Percentiles rank a stretch among this genome's conserved stretches.
phyloP scores from a whole-genome alignment of 768 basidiomycete genomes.

The Macrolepiota dolichaula region DNA sequence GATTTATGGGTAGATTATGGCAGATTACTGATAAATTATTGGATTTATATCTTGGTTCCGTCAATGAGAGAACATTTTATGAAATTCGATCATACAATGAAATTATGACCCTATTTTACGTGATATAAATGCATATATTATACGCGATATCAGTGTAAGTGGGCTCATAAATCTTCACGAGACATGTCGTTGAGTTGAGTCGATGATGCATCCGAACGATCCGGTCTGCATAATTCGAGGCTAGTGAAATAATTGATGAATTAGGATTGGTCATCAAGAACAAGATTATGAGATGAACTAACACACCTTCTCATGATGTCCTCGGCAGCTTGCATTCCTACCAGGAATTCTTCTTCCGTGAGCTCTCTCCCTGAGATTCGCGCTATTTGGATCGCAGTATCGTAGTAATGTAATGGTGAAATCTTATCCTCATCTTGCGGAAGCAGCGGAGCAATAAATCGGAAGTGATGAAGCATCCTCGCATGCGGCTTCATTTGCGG shows the following conservation, averaged over 20 bases:
- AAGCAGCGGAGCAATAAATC: slow-evolving; percentile 67
- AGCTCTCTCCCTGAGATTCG: slow-evolving; percentile 58
- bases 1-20: neutral
- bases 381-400: slow-evolving; percentile 71
- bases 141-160: neutral
- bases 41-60: neutral
- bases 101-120: neutral
- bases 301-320: slow-evolving; percentile 62
- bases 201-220: slow-evolving; percentile 58
- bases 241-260: slow-evolving; percentile 26
- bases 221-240: slow-evolving; percentile 59
- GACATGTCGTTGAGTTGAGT: slow-evolving; percentile 33
- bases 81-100: neutral
- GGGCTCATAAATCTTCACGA: neutral
- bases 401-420: slow-evolving; percentile 71
- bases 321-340: slow-evolving; percentile 58
- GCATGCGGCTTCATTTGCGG: slow-evolving; percentile 68
- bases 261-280: neutral
- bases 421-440: slow-evolving; percentile 59
- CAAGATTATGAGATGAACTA: neutral
- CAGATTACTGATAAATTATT: neutral
- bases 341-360: slow-evolving; percentile 62
- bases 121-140: neutral
- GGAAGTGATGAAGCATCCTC: slow-evolving; percentile 79
- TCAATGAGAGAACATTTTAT: neutral